Evolutionary conservation across 352 stramenopile genomes (phyloP), one percentile per base, ranked within the genome.

Genomic region (Globisporangium radiosum): DNA sequence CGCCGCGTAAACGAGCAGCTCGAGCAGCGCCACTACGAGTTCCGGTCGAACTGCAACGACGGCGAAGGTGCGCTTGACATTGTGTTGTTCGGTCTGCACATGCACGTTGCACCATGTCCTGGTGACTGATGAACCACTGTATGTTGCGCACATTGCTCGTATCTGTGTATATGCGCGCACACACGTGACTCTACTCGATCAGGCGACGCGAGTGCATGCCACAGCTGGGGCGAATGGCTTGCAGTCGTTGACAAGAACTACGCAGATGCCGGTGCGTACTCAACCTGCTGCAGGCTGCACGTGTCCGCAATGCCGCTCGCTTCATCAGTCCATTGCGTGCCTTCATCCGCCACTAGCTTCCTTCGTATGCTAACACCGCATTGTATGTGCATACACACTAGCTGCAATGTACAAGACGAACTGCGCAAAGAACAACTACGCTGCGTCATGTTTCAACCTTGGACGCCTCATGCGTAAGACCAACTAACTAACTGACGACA

Each of bases 201-300:
- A 71, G 82, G 82, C 17, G 82, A 94, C 47, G 74, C 84, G n/a
- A 91, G 77, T 53, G 86, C 86, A 3, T 95, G 86, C 64, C 86
- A 95, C 67, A 91, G 77, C 60, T 92, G 81, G 78, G 86, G 84
- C 53, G 86, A 95, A 53, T 95, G 83, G 83, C 71, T 94, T 56
- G 78, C 82, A 4, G 86, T 95, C 14, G 79, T 95, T 8, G 82
- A 93, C 70, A 94, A 91, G 71, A 86, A 95, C 63, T 92, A 95
- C 68, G 68, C 65, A 14, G 73, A 76, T 33, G 86, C 86, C 36
- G 80, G 81, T 91, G 42, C 47, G 25, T 3, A 33, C 25, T 33
- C 25, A 33, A 33, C 25, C 25, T 33, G 25, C 25, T 33, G 25
- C 25, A 33, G 25, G 25, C 25, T 33, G 25, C 25, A 33, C 2